Percentiles rank a stretch among this genome's conserved stretches.
phyloP scores from a whole-genome alignment of 192 early-diverging fungal genomes.

The Dissophora globulifera region DNA sequence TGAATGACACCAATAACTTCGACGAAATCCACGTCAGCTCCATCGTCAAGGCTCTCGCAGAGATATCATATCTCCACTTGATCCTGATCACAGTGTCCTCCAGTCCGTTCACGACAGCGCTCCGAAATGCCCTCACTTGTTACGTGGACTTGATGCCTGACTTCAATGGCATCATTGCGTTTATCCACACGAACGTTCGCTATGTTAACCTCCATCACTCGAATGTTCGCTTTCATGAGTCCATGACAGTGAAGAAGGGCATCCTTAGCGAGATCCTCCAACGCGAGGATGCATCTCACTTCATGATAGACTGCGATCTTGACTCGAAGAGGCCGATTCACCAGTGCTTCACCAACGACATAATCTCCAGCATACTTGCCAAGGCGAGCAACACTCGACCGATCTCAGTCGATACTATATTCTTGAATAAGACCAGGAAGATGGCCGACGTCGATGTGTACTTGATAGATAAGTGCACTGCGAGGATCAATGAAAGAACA shows the following conservation, averaged over 20 bases:
- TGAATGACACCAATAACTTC: constrained; percentile 15
- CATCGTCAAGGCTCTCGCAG: not conserved
- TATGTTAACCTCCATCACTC: constrained; percentile 4
- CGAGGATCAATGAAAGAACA: no score
- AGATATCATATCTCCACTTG: not conserved
- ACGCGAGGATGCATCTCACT: not conserved
- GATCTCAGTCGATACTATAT: no score
- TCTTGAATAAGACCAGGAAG: no score
- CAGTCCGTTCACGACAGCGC: constrained; percentile 3
- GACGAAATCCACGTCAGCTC: constrained; percentile 13
- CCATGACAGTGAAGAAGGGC: not conserved
- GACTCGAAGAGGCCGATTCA: constrained; percentile 1
- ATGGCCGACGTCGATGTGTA: no score
- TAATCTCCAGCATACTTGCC: constrained; percentile 11
- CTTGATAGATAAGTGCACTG: no score
- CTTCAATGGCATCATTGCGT: constrained; percentile 21
- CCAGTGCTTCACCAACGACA: constrained; percentile 9
- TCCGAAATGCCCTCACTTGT: not conserved
- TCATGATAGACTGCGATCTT: constrained; percentile 21
- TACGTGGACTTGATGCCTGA: constrained; percentile 21
- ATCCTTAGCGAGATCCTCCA: not conserved
- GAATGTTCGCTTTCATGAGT: not conserved
- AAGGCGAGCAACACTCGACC: no score
- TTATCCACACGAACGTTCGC: constrained; percentile 15
- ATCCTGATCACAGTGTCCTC: constrained; percentile 9